These are phyloP conservation scores for Xylaria palmicola DNA, from an alignment of 495 filamentous ascomycete genomes.

Conservation along the genomic window DNA sequence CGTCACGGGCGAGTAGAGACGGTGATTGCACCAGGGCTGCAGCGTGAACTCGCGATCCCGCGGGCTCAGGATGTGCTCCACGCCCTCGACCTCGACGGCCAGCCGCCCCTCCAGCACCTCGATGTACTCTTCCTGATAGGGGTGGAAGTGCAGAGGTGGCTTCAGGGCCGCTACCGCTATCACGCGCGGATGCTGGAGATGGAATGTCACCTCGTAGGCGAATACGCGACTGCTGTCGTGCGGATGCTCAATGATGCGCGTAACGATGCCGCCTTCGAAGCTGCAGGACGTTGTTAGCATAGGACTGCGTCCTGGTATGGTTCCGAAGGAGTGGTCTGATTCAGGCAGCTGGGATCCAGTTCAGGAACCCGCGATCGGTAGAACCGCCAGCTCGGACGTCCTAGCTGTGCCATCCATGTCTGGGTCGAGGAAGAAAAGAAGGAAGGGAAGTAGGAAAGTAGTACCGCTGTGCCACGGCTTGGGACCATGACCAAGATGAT, in stretches of 20 bases:
- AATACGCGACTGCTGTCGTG: constrained; percentile 33
- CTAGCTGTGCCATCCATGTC: no score
- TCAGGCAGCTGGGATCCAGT: no score
- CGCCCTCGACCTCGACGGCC: constrained; percentile 37
- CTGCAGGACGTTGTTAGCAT: constrained; percentile 6
- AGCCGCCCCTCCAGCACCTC: constrained; percentile 37
- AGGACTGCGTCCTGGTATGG: not conserved
- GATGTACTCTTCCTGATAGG: constrained; percentile 45
- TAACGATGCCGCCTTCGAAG: constrained; percentile 34
- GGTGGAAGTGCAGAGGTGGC: constrained; percentile 50
- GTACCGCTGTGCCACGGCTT: not conserved
- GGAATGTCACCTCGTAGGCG: constrained; percentile 39
- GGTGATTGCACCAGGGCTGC: constrained; percentile 40
- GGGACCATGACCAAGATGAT: not conserved
- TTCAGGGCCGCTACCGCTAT: constrained; percentile 31
- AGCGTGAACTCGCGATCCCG: constrained; percentile 37
- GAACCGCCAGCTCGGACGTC: not conserved
- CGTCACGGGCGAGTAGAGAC: constrained; percentile 33
- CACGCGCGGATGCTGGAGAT: constrained; percentile 34
- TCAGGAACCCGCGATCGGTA: not conserved
- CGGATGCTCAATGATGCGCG: constrained; percentile 24
- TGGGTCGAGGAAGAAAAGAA: no score
- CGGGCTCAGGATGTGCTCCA: constrained; percentile 28
- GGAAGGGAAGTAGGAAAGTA: no score
- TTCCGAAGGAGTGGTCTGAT: not conserved